Evolutionary conservation across 108 stramenopile genomes (phyloP).

Genomic region (Skeletonema costatum): DNA sequence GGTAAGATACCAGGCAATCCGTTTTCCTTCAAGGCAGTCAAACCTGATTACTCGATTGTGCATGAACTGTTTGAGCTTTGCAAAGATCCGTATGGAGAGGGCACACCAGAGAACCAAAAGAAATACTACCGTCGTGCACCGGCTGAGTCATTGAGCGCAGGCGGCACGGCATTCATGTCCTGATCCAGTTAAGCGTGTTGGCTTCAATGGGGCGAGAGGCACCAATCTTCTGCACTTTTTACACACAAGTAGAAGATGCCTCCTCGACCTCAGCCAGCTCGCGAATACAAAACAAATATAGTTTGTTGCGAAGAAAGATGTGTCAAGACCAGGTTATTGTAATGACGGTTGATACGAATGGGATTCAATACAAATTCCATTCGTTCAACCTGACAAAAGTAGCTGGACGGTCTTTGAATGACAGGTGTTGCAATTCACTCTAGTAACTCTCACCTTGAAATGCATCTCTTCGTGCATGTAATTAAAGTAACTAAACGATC

Average conservation of each 20-base stretch:
- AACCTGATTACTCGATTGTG: slow-evolving; percentile 62
- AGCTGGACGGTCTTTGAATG: not conserved
- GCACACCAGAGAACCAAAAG: slow-evolving; percentile 50
- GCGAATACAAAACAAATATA: slow-evolving; percentile 26
- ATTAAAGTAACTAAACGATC: not conserved
- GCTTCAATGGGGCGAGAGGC: not conserved
- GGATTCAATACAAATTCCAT: slow-evolving; percentile 10
- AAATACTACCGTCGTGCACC: slow-evolving; percentile 79
- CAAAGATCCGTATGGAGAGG: slow-evolving; percentile 78
- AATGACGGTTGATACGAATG: slow-evolving; percentile 34
- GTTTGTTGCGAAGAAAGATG: not conserved
- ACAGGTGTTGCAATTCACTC: not conserved
- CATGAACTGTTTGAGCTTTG: slow-evolving; percentile 68
- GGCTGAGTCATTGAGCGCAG: slow-evolving; percentile 59
- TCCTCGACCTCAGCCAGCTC: slow-evolving; percentile 16
- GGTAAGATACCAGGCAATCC: slow-evolving; percentile 25
- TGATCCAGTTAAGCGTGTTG: slow-evolving; percentile 75
- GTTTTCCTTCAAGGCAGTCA: slow-evolving; percentile 10
- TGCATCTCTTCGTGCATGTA: not conserved
- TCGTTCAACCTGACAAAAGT: slow-evolving; percentile 37
- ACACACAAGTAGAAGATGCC: not conserved
- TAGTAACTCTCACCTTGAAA: not conserved
- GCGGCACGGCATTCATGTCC: slow-evolving; percentile 90
- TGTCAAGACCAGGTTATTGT: slow-evolving; percentile 16
- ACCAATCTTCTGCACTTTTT: not conserved